Percentiles rank a stretch among this genome's conserved stretches.
Conservation (phyloP, 2,329 filamentous ascomycete genomes). For the Exserohilum turcica region DNA sequence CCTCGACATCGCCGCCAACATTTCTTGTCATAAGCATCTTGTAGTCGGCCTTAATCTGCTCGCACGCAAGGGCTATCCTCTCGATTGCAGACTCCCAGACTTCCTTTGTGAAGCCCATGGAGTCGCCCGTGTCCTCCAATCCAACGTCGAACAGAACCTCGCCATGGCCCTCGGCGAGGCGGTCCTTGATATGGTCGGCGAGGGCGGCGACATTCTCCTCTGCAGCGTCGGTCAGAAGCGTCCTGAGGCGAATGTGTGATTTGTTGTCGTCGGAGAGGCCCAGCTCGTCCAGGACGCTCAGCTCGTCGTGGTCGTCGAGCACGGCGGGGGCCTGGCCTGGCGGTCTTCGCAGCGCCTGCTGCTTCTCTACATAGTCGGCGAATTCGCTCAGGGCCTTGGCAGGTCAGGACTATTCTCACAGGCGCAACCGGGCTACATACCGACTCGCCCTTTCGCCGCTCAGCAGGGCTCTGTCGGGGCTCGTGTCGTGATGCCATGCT, state of each 20-base stretch:
- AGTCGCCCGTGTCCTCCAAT: constrained; percentile 85
- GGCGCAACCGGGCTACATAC: constrained; percentile 55
- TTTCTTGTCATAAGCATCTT: constrained; percentile 88
- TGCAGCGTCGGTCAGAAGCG: constrained; percentile 67
- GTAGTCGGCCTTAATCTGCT: constrained; percentile 71
- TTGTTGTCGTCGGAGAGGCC: constrained; percentile 72
- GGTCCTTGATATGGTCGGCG: constrained; percentile 66
- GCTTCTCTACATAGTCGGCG: constrained; percentile 94
- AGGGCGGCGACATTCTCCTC: constrained; percentile 68
- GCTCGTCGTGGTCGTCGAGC: constrained; percentile 77
- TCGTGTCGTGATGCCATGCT: constrained; percentile 46
- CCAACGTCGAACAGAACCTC: constrained; percentile 93
- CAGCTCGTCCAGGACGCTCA: constrained; percentile 84
- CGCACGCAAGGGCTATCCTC: constrained; percentile 69
- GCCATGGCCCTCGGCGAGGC: constrained; percentile 77
- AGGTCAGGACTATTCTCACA: background rate
- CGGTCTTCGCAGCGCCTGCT: constrained; percentile 72
- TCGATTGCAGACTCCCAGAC: constrained; percentile 77
- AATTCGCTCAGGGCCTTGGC: constrained; percentile 85
- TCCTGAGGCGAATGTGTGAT: constrained; percentile 68
- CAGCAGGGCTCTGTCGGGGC: constrained; percentile 69
- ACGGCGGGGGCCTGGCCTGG: constrained; percentile 44
- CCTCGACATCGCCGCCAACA: constrained; percentile 76
- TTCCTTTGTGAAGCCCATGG: constrained; percentile 73
- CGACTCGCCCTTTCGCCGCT: constrained; percentile 84